These are phyloP conservation scores for Starmerella potacharoeniae DNA, from an alignment of 805 yeast genomes.

Conservation along the genomic window DNA sequence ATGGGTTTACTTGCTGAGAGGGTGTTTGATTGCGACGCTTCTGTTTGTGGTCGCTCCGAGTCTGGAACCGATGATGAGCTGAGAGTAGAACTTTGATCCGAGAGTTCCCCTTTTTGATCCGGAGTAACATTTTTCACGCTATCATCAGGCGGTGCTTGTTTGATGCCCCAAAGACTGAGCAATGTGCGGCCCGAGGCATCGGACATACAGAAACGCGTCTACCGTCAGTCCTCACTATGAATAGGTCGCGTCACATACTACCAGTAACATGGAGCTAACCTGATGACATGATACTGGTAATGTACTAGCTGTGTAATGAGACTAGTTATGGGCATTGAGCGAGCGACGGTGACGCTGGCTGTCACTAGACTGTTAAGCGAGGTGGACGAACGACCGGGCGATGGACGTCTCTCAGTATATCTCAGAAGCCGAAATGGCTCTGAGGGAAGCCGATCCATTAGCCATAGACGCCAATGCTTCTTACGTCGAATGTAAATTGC, in stretches of 20 bases:
- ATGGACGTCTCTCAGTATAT: slow-evolving; percentile 40
- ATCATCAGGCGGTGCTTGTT: background rate
- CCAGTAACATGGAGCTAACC: background rate
- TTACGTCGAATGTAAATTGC: slow-evolving; percentile 31
- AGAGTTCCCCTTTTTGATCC: background rate
- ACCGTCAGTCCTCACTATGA: background rate
- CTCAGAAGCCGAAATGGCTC: slow-evolving; percentile 38
- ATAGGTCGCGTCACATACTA: background rate
- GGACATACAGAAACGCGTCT: slow-evolving; percentile 3
- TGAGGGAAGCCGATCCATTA: slow-evolving; percentile 39
- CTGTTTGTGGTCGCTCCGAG: too few species aligned
- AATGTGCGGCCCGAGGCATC: slow-evolving; percentile 2
- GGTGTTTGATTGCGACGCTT: too few species aligned
- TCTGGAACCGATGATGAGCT: background rate
- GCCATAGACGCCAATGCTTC: slow-evolving; percentile 41
- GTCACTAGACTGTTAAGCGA: too few species aligned
- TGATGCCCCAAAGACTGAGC: slow-evolving; percentile 4
- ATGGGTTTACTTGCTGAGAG: background rate
- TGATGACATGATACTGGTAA: too few species aligned
- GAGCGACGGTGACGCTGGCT: too few species aligned
- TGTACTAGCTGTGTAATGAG: too few species aligned
- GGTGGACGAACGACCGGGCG: background rate
- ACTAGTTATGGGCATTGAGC: background rate
- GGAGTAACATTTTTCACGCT: background rate
- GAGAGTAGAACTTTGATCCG: background rate